phyloP scores from a whole-genome alignment of 2,329 filamentous ascomycete genomes.

The Canariomyces notabilis region DNA sequence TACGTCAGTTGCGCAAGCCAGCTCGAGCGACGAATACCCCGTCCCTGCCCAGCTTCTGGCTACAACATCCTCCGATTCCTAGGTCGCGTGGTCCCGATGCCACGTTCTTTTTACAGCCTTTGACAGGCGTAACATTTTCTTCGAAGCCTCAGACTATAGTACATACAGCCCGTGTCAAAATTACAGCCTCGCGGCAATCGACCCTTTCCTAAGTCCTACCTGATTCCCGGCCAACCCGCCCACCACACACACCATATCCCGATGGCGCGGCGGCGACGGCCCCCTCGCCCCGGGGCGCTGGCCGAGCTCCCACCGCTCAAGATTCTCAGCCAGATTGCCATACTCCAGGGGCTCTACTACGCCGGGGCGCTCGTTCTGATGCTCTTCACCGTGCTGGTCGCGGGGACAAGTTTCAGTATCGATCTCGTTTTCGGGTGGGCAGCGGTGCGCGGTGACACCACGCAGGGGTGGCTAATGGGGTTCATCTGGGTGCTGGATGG shows the following conservation, averaged over 20 bases:
- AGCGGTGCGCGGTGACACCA: slow-evolving; percentile 55
- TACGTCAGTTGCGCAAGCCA: too few species aligned
- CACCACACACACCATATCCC: too few species aligned
- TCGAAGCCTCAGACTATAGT: too few species aligned
- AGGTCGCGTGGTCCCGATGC: too few species aligned
- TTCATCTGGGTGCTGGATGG: slow-evolving; percentile 55
- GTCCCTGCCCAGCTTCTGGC: too few species aligned
- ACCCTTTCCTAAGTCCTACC: background rate
- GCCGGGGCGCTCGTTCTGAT: slow-evolving; percentile 23
- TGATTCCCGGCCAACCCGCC: too few species aligned
- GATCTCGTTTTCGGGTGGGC: slow-evolving; percentile 56
- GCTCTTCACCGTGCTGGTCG: slow-evolving; percentile 52
- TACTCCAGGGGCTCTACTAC: slow-evolving; percentile 49
- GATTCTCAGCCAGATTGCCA: slow-evolving; percentile 55
- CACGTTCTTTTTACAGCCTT: too few species aligned
- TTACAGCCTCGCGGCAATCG: too few species aligned
- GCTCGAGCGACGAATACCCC: too few species aligned
- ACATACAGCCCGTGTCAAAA: too few species aligned
- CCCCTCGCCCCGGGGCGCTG: slow-evolving; percentile 55
- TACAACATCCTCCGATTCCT: too few species aligned
- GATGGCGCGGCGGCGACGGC: slow-evolving; percentile 53
- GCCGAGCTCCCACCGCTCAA: slow-evolving; percentile 57
- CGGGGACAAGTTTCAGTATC: slow-evolving; percentile 49
- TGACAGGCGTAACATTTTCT: too few species aligned
- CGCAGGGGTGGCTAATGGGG: slow-evolving; percentile 55